Evolutionary conservation across 495 filamentous ascomycete species (phyloP).

Genomic region (Annulohypoxylon stygium): DNA sequence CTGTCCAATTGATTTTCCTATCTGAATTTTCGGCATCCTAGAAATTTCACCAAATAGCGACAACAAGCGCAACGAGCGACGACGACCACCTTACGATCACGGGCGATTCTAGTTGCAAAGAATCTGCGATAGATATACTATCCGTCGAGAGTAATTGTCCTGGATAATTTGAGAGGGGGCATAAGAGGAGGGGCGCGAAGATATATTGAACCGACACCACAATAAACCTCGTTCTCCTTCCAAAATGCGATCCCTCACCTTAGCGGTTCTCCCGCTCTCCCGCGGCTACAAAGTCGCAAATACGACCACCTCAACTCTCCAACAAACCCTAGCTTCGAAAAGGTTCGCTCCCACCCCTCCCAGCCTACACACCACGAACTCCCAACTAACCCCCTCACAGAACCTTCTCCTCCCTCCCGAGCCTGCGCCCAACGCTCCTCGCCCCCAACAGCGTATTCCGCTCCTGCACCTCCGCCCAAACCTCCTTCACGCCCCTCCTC

Average conservation of each 20-base stretch:
- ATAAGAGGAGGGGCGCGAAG: conserved; percentile 26
- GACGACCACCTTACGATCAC: conserved; percentile 1
- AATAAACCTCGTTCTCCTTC: not conserved
- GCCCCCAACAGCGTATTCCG: conserved; percentile 51
- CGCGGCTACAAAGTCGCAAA: not conserved
- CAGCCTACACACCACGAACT: not conserved
- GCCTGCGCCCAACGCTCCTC: conserved; percentile 55
- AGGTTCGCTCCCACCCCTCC: conserved; percentile 20
- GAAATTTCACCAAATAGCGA: conserved; percentile 30
- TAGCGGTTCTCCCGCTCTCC: conserved; percentile 36
- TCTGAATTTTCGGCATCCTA: conserved; percentile 31
- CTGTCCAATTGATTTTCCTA: conserved; percentile 23
- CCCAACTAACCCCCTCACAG: conserved; percentile 41
- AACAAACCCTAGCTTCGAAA: conserved; percentile 19
- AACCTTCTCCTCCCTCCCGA: conserved; percentile 57
- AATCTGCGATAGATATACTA: not conserved
- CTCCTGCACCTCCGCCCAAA: conserved; percentile 14
- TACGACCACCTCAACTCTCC: conserved; percentile 4
- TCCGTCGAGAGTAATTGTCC: too few species aligned
- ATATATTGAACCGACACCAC: conserved; percentile 4
- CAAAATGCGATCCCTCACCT: conserved; percentile 30
- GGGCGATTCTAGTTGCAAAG: conserved; percentile 5
- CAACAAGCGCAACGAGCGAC: conserved; percentile 2
- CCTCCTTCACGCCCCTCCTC: conserved; percentile 12
- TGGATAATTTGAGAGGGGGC: too few species aligned